A percentile compares a stretch with the other conserved stretches of the same genome.
phyloP scores from a whole-genome alignment of 352 stramenopile species.

The Thalassiosira delicatula region DNA sequence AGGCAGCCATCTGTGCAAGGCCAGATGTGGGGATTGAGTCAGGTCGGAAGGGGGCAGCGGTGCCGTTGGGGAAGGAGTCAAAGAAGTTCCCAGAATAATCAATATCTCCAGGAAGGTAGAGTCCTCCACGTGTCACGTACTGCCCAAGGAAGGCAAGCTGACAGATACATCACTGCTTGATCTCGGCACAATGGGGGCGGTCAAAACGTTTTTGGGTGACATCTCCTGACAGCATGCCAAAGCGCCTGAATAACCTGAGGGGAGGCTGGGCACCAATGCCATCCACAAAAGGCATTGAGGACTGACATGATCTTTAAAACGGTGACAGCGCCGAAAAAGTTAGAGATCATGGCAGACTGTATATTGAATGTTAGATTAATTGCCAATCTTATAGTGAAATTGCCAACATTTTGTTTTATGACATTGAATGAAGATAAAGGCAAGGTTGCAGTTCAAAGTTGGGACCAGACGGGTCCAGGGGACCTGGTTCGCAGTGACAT shows the following conservation, averaged over 20 bases:
- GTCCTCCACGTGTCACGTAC: neutral
- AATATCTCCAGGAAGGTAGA: neutral
- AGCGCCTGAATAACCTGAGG: neutral
- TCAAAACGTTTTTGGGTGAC: neutral
- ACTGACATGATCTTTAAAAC: neutral
- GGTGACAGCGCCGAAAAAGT: conserved; percentile 1
- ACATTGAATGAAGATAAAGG: too few relatives aligned
- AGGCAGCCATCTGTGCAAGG: neutral
- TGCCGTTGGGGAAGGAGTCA: too few relatives aligned
- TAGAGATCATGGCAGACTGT: neutral
- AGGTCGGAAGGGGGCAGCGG: too few relatives aligned
- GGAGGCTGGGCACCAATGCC: neutral
- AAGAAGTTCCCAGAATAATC: neutral
- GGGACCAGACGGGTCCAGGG: too few relatives aligned
- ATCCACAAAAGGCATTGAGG: conserved; percentile 3
- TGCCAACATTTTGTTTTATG: too few relatives aligned
- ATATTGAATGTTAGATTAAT: too few relatives aligned
- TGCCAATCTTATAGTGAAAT: too few relatives aligned
- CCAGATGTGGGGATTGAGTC: neutral
- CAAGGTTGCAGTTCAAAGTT: too few relatives aligned
- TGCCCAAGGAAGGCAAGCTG: conserved; percentile 80
- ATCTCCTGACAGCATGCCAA: conserved; percentile 4
- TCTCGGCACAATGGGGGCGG: conserved; percentile 74
- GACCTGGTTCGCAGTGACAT: too few relatives aligned
- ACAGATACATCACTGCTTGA: conserved; percentile 82